Base-by-base conservation (phyloP, 306 rosid genomes). In the Casuarina cunninghamiana region DNA sequence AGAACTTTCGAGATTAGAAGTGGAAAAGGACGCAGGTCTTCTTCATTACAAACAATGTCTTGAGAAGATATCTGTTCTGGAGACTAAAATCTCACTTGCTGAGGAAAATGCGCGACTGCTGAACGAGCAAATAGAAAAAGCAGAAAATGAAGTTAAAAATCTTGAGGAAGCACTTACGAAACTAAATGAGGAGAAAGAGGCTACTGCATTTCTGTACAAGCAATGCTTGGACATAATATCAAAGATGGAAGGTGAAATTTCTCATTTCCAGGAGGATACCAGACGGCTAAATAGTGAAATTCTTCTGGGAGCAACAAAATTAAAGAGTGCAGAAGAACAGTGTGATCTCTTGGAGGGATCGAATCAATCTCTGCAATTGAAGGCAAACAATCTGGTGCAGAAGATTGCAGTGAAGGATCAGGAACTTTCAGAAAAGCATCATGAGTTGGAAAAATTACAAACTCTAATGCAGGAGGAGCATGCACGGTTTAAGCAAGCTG, bases 361-460 rank as follows among this genome's bases (percentile, higher is more conserved):
- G 17, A 96, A 96, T 69, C 90, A 61, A 38, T 90, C 91, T 74
- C 93, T 96, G 66, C 90, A 17, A 67, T 80, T 78, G 49, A 94
- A 93, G 77, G 97, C 98, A 46, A 85, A 84, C 61, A 82, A 84
- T 71, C 91, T 96, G 77, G 77, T 87, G 84, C 88, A 83, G 79
- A 88, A 89, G 84, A 96, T 96, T 81, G 86, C 84, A 54, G 26
- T 83, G 38, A 93, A 90, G 83, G 98, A 96, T 74, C 91, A 80
- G 58, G 88, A 93, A 82, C 98, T 96, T 86, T 71, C 80, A 9
- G 94, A 89, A 84, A 96, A 86, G 78, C 87, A 87, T 58, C 75
- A 81, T 17, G 94, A 91, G 81, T 84, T 93, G 78, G 89, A 90
- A 81, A 91, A 88, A 80, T 78, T 96, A 80, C 97, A 91, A 79